Conservation (phyloP, 2,329 filamentous ascomycete species). For the Penicillium glabrum region DNA sequence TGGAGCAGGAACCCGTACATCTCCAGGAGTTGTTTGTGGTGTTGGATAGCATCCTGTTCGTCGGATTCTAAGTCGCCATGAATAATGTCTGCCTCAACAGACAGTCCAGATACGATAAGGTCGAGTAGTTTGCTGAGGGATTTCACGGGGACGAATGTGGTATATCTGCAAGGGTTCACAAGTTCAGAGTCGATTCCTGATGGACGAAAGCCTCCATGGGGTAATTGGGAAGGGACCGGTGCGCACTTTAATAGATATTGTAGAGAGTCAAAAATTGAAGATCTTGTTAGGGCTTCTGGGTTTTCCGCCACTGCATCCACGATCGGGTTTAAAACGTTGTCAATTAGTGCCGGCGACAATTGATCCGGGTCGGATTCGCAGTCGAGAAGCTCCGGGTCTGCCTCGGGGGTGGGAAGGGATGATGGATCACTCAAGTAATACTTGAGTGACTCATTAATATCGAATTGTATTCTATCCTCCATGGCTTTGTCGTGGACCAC, state of each 20-base stretch:
- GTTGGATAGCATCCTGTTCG: conserved; percentile 80
- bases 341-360: conserved; percentile 75
- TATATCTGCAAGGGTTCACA: conserved; percentile 70
- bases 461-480: conserved; percentile 71
- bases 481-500: conserved; percentile 52
- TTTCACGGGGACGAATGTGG: conserved; percentile 73
- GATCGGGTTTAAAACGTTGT: conserved; percentile 84
- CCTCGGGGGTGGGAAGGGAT: conserved; percentile 80
- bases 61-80: conserved; percentile 86
- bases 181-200: conserved; percentile 61
- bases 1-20: conserved; percentile 92
- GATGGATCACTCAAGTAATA: conserved; percentile 92
- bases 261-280: conserved; percentile 82
- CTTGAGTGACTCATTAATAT: conserved; percentile 96
- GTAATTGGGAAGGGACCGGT: conserved; percentile 50
- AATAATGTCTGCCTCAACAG: conserved; percentile 80
- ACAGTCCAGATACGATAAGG: conserved; percentile 80
- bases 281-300: conserved; percentile 80
- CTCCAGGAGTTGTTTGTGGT: conserved; percentile 90
- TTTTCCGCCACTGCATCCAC: conserved; percentile 89
- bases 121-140: conserved; percentile 92
- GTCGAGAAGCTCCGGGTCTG: conserved; percentile 77
- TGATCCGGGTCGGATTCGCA: conserved; percentile 90
- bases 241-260: conserved; percentile 97
- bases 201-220: conserved; percentile 30